These are phyloP conservation scores for Protostelium mycophagum DNA, from an alignment of 78 protist genomes.

Conservation along the genomic window DNA sequence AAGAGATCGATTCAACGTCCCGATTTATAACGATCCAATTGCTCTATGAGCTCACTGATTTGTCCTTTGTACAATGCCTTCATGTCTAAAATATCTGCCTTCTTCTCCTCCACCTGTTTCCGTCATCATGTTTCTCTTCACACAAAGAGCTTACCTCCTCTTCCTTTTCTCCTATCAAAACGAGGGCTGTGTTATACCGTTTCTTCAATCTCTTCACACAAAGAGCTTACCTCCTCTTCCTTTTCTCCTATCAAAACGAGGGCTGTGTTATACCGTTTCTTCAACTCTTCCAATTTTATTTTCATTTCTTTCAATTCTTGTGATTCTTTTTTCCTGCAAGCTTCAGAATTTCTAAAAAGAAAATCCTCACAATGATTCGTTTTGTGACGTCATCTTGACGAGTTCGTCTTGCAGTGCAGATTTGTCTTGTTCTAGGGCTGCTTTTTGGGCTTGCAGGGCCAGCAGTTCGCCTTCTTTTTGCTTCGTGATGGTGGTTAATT, in stretches of 20 bases:
- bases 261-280: slow-evolving; percentile 28
- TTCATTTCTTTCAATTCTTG: slow-evolving; percentile 21
- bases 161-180: slow-evolving; percentile 11
- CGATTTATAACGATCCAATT: slow-evolving; percentile 43
- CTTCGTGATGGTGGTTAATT: background rate
- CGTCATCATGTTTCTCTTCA: background rate
- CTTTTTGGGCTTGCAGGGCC: background rate
- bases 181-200: slow-evolving; percentile 30
- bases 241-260: slow-evolving; percentile 50
- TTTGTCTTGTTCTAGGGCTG: background rate
- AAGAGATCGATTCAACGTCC: background rate
- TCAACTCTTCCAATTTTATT: slow-evolving; percentile 23
- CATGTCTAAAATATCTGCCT: slow-evolving; percentile 48
- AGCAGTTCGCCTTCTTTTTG: background rate
- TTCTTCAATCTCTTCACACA: slow-evolving; percentile 18
- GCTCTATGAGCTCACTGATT: slow-evolving; percentile 28
- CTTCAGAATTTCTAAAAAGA: background rate
- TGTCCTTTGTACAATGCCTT: slow-evolving; percentile 44
- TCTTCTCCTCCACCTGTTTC: slow-evolving; percentile 16
- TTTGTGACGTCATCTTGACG: slow-evolving; percentile 26
- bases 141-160: background rate
- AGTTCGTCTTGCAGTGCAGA: slow-evolving; percentile 20
- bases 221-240: slow-evolving; percentile 50
- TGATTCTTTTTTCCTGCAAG: slow-evolving; percentile 11
- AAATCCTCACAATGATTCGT: slow-evolving; percentile 13